Percentiles rank a stretch among this genome's conserved stretches.
phyloP scores from a whole-genome alignment of 352 stramenopile genomes.

The Pythium monospermum region DNA sequence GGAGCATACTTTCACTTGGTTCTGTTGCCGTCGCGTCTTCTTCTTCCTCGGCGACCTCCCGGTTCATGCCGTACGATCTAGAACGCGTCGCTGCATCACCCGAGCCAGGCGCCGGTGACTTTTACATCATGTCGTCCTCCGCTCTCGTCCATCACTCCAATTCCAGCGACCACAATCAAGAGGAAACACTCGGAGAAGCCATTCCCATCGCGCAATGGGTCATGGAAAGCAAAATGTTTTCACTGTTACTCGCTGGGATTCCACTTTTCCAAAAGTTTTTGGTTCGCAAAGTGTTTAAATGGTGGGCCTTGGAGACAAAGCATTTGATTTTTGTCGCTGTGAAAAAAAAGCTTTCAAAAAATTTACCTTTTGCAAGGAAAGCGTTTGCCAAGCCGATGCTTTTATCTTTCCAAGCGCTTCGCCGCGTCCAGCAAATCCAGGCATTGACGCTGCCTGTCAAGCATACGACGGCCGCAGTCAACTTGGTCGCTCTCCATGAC shows the following conservation, averaged over 20 bases:
- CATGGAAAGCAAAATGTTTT: constrained; percentile 73
- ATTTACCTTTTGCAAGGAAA: constrained; percentile 33
- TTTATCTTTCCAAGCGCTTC: constrained; percentile 29
- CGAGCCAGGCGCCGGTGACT: constrained; percentile 33
- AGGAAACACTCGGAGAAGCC: constrained; percentile 36
- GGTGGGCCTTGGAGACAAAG: constrained; percentile 36
- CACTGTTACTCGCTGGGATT: constrained; percentile 57
- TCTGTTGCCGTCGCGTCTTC: constrained; percentile 2
- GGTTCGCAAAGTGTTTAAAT: constrained; percentile 46
- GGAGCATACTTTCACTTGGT: constrained; percentile 35
- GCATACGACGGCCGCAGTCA: constrained; percentile 25
- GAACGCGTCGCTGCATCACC: constrained; percentile 31
- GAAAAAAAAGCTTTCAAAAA: constrained; percentile 24
- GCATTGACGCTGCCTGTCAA: constrained; percentile 35
- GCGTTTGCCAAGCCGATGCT: constrained; percentile 40
- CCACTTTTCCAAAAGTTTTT: constrained; percentile 75
- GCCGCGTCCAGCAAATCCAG: constrained; percentile 35
- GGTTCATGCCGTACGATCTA: constrained; percentile 64
- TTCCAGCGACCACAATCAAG: constrained; percentile 28
- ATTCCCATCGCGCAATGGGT: constrained; percentile 69
- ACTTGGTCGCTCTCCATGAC: constrained; percentile 34
- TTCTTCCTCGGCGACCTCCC: neutral
- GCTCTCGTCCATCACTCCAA: constrained; percentile 56
- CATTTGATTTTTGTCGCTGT: constrained; percentile 40
- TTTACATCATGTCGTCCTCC: constrained; percentile 63